Conservation (phyloP, 257 asterid species). For the Ajuga chamaepitys region DNA sequence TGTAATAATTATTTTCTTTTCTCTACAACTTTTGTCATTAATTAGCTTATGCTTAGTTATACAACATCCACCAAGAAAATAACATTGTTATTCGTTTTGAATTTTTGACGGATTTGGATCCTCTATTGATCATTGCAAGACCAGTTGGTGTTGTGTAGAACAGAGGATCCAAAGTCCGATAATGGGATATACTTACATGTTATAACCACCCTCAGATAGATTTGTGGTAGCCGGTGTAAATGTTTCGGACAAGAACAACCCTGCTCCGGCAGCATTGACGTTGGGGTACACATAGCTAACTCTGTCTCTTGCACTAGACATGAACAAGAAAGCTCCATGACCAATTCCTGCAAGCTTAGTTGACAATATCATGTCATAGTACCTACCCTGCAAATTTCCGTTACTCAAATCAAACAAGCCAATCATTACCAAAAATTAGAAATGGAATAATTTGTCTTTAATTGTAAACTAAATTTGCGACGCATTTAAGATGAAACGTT, state of each 20-base stretch:
- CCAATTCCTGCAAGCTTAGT: conserved; percentile 85
- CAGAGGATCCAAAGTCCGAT: not conserved
- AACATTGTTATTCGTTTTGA: too few relatives aligned
- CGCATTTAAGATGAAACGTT: too few relatives aligned
- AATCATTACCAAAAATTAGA: too few relatives aligned
- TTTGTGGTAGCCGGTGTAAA: conserved; percentile 51
- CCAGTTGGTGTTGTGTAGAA: not conserved
- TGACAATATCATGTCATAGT: conserved; percentile 71
- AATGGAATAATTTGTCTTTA: too few relatives aligned
- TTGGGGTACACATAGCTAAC: conserved; percentile 81
- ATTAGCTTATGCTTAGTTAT: too few relatives aligned
- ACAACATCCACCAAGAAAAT: too few relatives aligned
- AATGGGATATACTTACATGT: conserved; percentile 39
- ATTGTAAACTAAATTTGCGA: too few relatives aligned
- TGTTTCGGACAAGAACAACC: conserved; percentile 55
- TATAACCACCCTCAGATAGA: conserved; percentile 69
- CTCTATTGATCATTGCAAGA: too few relatives aligned
- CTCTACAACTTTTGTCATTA: too few relatives aligned
- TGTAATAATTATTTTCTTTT: too few relatives aligned
- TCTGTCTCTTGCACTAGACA: conserved; percentile 72
- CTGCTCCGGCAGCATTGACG: conserved; percentile 84
- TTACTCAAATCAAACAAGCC: not conserved
- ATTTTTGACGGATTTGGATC: too few relatives aligned
- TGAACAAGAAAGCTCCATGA: conserved; percentile 71
- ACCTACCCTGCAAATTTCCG: conserved; percentile 53